Base-by-base conservation (phyloP, 495 filamentous ascomycete genomes). In the Platismatia glauca region DNA sequence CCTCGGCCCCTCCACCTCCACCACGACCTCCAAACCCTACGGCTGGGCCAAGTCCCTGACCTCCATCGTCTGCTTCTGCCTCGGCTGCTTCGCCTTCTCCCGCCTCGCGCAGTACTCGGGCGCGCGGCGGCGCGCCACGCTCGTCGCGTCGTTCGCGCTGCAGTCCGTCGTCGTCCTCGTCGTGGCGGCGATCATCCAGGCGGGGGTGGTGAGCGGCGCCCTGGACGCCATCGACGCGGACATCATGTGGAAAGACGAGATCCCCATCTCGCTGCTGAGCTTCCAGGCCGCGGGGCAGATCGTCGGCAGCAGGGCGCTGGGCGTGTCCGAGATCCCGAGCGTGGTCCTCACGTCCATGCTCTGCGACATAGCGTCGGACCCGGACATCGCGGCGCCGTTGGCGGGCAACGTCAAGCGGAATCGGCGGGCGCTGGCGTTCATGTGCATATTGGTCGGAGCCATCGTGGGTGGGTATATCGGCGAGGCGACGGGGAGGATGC, bases 221-320 rank as follows among this genome's bases (percentile, higher is more conserved):
- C 50, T 64, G 3, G 74, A 79, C 56, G 66, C 69, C 8, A 65
- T 75, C 9, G 63, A 37, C 29, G 43, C 67, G n/a, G 66, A 70
- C 66, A 72, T 81, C 24, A 71, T 46, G 22, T 70, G 66, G 68
- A 52, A 44, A 35, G 31, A 81, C 64, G 68, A 86, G 34, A 75
- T 83, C 4, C 80, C 85, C 5, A 76, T 90, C 35, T 85, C 76
- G 1, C 73, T 90, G 37, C 72, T 91, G 60, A 84, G 85, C 4
- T 88, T 90, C 71, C 87, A 90, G 70, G 84, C 82, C 38, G 85
- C 84, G 18, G 86, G 86, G 1, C 84, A 86, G 67, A 89, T 90
- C 66, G 81, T 85, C 7, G 82, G 81, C 58, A 83, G 78, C 64
- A 77, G 88, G 8, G 70, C 82, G 16, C 71, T 91, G 53, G 84